phyloP scores from a whole-genome alignment of 257 asterid genomes.

The Cinchona pubescens region DNA sequence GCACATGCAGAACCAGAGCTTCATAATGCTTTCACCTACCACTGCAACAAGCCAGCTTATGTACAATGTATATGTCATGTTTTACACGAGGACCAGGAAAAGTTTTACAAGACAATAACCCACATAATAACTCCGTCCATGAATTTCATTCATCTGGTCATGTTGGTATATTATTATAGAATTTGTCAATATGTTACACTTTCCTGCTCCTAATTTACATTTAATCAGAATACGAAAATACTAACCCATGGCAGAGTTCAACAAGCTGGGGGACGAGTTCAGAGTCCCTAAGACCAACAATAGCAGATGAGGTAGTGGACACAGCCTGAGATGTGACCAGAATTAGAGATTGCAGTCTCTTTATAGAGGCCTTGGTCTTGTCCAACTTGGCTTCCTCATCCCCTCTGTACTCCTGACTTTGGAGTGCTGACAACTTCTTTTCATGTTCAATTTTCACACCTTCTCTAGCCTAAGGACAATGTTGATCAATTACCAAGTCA shows the following conservation, averaged over 20 bases:
- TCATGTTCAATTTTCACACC: constrained; percentile 92
- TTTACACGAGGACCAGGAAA: constrained; percentile 2
- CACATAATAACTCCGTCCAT: not conserved
- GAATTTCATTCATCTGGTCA: not conserved
- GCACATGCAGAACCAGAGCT: constrained; percentile 23
- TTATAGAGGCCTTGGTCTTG: constrained; percentile 90
- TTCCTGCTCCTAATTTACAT: not conserved
- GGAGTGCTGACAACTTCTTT: constrained; percentile 76
- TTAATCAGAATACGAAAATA: not conserved
- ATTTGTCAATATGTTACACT: not conserved
- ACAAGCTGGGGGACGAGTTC: constrained; percentile 96
- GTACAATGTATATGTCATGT: not conserved
- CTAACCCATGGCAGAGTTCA: constrained; percentile 96
- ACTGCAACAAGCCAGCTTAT: constrained; percentile 14
- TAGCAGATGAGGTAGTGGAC: constrained; percentile 83
- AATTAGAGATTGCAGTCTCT: constrained; percentile 81
- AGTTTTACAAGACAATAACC: not conserved
- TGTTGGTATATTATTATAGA: too few relatives aligned
- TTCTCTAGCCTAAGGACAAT: constrained; percentile 69
- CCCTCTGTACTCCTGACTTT: constrained; percentile 74
- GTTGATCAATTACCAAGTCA: constrained; percentile 4
- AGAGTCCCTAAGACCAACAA: constrained; percentile 66
- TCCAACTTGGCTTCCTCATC: constrained; percentile 79
- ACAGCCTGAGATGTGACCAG: constrained; percentile 94
- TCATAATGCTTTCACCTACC: constrained; percentile 25